These are phyloP conservation scores for Hyphopichia homilentoma DNA, from an alignment of 805 yeast genomes.

Conservation along the genomic window DNA sequence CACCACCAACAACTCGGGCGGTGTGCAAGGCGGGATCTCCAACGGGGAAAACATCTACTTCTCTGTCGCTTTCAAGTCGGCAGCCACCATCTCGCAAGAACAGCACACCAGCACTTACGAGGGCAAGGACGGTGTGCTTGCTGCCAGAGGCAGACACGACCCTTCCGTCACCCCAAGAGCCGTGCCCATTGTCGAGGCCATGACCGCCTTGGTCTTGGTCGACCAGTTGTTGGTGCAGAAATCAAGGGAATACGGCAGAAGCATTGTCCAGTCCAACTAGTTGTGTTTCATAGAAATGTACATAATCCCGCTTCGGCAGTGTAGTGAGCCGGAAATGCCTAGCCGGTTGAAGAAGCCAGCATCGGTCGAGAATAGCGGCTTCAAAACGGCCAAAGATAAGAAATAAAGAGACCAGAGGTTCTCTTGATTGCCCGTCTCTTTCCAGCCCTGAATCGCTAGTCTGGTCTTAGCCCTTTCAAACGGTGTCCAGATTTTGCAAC, in stretches of 20 bases:
- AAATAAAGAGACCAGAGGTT: no score
- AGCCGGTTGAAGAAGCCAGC: no score
- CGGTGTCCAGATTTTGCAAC: no score
- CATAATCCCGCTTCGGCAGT: no score
- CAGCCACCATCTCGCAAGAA: constrained; percentile 94
- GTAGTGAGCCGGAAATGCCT: no score
- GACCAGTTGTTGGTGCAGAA: constrained; percentile 84
- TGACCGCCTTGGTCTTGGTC: constrained; percentile 92
- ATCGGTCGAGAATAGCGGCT: no score
- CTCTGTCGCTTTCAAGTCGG: constrained; percentile 95
- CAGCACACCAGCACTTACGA: constrained; percentile 87
- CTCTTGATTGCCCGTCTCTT: no score
- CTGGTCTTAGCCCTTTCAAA: no score
- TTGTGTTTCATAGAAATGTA: no score
- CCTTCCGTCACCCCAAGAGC: constrained; percentile 99
- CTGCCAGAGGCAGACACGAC: constrained; percentile 97
- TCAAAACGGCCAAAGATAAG: no score
- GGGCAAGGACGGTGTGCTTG: constrained; percentile 82
- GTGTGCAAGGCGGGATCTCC: constrained; percentile 96
- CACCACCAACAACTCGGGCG: constrained; percentile 89
- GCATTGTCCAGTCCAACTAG: constrained; percentile 9
- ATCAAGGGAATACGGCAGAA: constrained; percentile 54
- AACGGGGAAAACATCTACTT: constrained; percentile 96
- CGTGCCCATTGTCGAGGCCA: constrained; percentile 96
- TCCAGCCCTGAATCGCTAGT: no score